phyloP scores from a whole-genome alignment of 768 basidiomycete species.

The Tylopilus rubrobrunneus region DNA sequence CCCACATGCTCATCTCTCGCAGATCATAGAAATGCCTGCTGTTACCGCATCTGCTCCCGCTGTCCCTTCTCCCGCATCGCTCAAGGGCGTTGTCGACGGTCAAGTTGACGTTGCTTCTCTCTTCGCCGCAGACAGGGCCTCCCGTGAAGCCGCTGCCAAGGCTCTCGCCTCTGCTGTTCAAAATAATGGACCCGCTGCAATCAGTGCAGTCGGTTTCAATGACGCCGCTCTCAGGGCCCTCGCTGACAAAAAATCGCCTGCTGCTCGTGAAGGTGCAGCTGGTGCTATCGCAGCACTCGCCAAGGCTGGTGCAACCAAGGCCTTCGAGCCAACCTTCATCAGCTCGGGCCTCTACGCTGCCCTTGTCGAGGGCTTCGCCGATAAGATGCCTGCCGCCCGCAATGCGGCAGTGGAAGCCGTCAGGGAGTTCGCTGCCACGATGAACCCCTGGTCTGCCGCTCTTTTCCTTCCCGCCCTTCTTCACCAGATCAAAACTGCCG shows the following conservation, averaged over 20 bases:
- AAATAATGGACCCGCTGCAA: conserved; percentile 80
- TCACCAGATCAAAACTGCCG: conserved; percentile 89
- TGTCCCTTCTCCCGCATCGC: conserved; percentile 59
- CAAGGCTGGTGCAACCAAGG: conserved; percentile 66
- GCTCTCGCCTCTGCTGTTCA: conserved; percentile 69
- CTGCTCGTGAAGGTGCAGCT: conserved; percentile 86
- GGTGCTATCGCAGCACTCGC: conserved; percentile 63
- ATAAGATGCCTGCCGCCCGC: conserved; percentile 88
- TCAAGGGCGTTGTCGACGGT: conserved; percentile 66
- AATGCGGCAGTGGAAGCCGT: conserved; percentile 83
- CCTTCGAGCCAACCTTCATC: conserved; percentile 87
- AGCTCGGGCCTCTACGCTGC: conserved; percentile 81
- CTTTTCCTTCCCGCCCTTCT: conserved; percentile 86
- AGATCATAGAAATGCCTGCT: conserved; percentile 77
- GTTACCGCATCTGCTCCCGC: conserved; percentile 61
- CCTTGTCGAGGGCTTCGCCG: conserved; percentile 89
- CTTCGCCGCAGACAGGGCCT: conserved; percentile 81
- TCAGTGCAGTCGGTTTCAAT: conserved; percentile 64
- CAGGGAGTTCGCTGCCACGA: conserved; percentile 63
- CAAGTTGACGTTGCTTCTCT: conserved; percentile 72
- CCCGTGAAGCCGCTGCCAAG: conserved; percentile 68
- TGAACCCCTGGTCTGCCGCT: conserved; percentile 86
- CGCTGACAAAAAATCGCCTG: conserved; percentile 92
- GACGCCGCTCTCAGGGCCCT: conserved; percentile 81
- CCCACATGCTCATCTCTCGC: neutral